Conservation (phyloP, 768 basidiomycete genomes). For the Zangia roseola region DNA sequence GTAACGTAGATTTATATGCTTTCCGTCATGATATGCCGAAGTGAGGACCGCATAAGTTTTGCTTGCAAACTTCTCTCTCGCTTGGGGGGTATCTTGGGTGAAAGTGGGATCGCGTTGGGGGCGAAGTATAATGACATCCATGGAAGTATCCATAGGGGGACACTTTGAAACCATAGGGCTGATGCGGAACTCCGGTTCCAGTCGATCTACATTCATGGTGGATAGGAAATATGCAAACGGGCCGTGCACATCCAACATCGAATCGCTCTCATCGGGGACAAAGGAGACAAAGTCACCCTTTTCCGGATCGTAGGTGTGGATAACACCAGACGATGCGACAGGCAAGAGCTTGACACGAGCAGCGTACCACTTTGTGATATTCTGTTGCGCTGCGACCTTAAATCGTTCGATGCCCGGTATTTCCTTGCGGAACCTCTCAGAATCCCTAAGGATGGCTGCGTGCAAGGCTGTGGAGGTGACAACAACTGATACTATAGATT, state of each 20-base stretch:
- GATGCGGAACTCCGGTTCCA: slow-evolving; percentile 83
- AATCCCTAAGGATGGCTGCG: slow-evolving; percentile 80
- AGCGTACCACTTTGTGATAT: slow-evolving; percentile 70
- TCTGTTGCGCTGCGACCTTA: slow-evolving; percentile 79
- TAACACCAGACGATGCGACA: slow-evolving; percentile 34
- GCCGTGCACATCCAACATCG: slow-evolving; percentile 54
- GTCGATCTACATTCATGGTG: slow-evolving; percentile 78
- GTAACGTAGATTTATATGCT: slow-evolving; percentile 65
- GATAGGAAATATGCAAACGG: slow-evolving; percentile 88
- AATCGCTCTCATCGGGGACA: slow-evolving; percentile 32
- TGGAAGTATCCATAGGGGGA: slow-evolving; percentile 45
- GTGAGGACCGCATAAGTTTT: slow-evolving; percentile 54
- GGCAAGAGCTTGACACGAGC: slow-evolving; percentile 59
- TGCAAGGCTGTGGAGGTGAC: slow-evolving; percentile 87
- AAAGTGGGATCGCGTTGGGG: slow-evolving; percentile 61
- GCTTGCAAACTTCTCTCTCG: slow-evolving; percentile 49
- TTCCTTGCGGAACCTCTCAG: slow-evolving; percentile 66
- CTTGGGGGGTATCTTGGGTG: slow-evolving; percentile 38
- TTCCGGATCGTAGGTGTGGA: slow-evolving; percentile 62
- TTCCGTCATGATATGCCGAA: slow-evolving; percentile 77
- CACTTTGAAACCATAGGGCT: slow-evolving; percentile 55
- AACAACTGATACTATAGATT: slow-evolving; percentile 59
- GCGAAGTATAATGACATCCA: slow-evolving; percentile 77
- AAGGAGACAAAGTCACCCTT: slow-evolving; percentile 47
- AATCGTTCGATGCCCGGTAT: slow-evolving; percentile 83